A percentile compares a stretch with the other conserved stretches of the same genome.
These are phyloP conservation scores for Henckelia pumila DNA, from an alignment of 257 asterid species.

Conservation along the genomic window DNA sequence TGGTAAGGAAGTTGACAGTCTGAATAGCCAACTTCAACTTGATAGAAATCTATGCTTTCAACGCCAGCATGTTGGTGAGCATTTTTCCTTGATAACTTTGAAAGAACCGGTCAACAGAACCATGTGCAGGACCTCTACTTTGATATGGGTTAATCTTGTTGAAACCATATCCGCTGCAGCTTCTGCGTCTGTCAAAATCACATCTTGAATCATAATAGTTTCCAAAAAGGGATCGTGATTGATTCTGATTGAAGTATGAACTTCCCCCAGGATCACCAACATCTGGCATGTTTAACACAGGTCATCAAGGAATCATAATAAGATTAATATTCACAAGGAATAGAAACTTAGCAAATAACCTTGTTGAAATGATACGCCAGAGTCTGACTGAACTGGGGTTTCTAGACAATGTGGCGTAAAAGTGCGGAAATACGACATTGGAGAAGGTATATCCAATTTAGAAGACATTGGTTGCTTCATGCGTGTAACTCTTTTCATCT, in stretches of 20 bases:
- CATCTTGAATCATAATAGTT: conserved; percentile 2
- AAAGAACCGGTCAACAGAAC: not conserved
- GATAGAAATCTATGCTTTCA: not conserved
- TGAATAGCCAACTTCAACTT: conserved; percentile 1
- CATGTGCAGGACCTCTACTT: conserved; percentile 5
- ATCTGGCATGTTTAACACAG: conserved; percentile 12
- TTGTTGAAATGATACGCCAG: conserved; percentile 24
- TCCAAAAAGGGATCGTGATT: conserved; percentile 11
- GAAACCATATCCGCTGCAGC: not conserved
- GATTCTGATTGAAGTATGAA: conserved; percentile 25
- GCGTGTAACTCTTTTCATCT: conserved; percentile 45
- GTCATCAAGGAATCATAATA: conserved; percentile 1
- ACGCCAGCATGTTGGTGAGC: conserved; percentile 1
- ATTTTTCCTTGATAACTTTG: conserved; percentile 6
- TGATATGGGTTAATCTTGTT: not conserved
- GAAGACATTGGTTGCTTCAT: conserved; percentile 15
- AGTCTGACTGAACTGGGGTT: conserved; percentile 23
- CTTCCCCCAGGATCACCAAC: conserved; percentile 6
- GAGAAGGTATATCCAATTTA: conserved; percentile 22
- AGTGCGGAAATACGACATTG: conserved; percentile 22
- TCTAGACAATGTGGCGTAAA: conserved; percentile 23
- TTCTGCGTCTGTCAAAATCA: not conserved
- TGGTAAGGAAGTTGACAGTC: not conserved
- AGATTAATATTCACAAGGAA: not conserved
- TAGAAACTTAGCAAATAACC: conserved; percentile 29